Evolutionary conservation across 1,284 basidiomycete species (phyloP).

Genomic region (Cutaneotrichosporon sp.): DNA sequence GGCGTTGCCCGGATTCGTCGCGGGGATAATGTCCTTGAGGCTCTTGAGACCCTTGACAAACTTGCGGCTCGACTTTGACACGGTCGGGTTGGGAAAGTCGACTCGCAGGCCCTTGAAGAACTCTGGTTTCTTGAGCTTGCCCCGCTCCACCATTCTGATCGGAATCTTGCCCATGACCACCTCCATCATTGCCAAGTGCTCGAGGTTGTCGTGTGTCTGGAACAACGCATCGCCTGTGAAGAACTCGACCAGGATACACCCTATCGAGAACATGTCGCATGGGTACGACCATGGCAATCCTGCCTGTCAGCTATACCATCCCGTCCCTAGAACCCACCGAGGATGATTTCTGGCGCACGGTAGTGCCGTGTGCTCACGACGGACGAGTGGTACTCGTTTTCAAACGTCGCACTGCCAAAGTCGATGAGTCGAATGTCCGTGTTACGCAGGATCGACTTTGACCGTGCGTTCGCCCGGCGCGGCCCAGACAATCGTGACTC

Average conservation of each 20-base stretch:
- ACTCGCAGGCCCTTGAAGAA: conserved; percentile 83
- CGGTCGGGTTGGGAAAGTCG: conserved; percentile 85
- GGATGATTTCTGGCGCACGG: conserved; percentile 96
- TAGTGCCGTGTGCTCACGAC: conserved; percentile 98
- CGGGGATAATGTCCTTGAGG: conserved; percentile 75
- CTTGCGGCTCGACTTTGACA: conserved; percentile 82
- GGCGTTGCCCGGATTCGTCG: conserved; percentile 58
- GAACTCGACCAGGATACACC: conserved; percentile 98
- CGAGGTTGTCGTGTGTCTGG: conserved; percentile 98
- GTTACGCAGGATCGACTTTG: conserved; percentile 59
- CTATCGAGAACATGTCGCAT: conserved; percentile 96
- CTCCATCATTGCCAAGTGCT: conserved; percentile 99
- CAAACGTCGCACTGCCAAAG: conserved; percentile 95
- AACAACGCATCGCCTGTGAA: conserved; percentile 96
- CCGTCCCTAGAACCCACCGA: conserved; percentile 60
- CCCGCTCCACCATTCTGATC: conserved; percentile 59
- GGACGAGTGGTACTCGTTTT: conserved; percentile 95
- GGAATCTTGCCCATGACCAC: conserved; percentile 97
- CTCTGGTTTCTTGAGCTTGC: conserved; percentile 67
- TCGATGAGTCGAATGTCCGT: conserved; percentile 97
- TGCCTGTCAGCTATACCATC: conserved; percentile 38
- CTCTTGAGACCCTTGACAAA: conserved; percentile 83
- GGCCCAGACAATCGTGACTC: conserved; percentile 52
- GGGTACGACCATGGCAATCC: conserved; percentile 97
- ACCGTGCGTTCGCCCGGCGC: conserved; percentile 23